Evolutionary conservation across 305 asterid species (phyloP), one percentile per base, ranked within the genome.

Genomic region (Withania somnifera): DNA sequence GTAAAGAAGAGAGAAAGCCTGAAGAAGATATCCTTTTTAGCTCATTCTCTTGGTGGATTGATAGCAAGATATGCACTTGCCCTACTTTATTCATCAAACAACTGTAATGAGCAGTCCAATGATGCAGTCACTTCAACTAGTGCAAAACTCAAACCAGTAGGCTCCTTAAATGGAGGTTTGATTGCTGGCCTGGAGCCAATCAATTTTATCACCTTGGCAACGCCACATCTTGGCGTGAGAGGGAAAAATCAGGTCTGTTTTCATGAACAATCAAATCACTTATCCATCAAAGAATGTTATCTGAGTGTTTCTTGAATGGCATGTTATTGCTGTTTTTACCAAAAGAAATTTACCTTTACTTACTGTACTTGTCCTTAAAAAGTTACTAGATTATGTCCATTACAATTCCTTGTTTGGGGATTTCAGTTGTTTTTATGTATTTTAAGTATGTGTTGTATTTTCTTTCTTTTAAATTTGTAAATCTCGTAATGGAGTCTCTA

Each of bases 151-250:
- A 75, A 85, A 64, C 71, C 86, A 24, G 36, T 86, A 67, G 81
- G 79, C 85, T 80, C 86, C 76, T 84, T 89, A 47, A 84, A 81
- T 81, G 64, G 82, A 78, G 94, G 93, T 71, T 83, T 83, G 80
- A 91, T 96, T 87, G 98, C 99, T 84, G 98, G 98, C 79, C 90
- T 96, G 86, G 98, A 96, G 86, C 95, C 98, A 58, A 82, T 91
- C 82, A 92, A 91, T 85, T 96, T 96, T 90, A 92, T 96, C 80
- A 94, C 99, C 86, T 88, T 96, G 82, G 99, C 99, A 57, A 96
- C 98, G 28, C 99, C 99, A 87, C 99, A 96, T 93, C 95, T 96
- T 20, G 99, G 99, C 47, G 99, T 96, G 68, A 89, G 98, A 87
- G 99, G 99, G 84, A 94, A 90, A 84, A 96, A 92, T 84, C 99